Percentiles rank a stretch among this genome's conserved stretches.
Evolutionary conservation across 352 stramenopile species (phyloP).

Genomic region (Globisporangium paddicum): DNA sequence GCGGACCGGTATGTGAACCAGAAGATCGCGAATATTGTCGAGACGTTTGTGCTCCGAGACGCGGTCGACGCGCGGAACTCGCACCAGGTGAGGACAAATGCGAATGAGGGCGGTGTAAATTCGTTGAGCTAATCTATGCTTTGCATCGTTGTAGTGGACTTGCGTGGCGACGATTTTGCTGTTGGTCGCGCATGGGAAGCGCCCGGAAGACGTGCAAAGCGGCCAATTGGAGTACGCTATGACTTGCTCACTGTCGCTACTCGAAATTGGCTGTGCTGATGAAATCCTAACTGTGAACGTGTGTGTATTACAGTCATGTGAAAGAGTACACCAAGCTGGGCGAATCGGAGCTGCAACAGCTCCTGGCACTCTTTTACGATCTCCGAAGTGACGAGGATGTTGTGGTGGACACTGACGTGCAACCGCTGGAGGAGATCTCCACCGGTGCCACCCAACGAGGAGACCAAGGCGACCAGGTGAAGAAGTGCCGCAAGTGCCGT

Average conservation of each 20-base stretch:
- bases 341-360: conserved; percentile 47
- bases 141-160: conserved; percentile 40
- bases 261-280: too few relatives aligned
- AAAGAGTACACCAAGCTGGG: conserved; percentile 60
- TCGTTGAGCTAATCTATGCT: too few relatives aligned
- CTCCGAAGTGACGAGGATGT: conserved; percentile 54
- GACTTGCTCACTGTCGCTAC: too few relatives aligned
- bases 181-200: conserved; percentile 54
- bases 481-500: conserved; percentile 73
- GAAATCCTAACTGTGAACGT: background rate
- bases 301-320: conserved; percentile 23
- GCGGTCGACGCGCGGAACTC: conserved; percentile 63
- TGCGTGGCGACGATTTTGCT: conserved; percentile 65
- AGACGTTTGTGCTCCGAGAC: conserved; percentile 52
- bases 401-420: conserved; percentile 51
- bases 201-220: conserved; percentile 27
- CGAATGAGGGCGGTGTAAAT: background rate
- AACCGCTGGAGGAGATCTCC: conserved; percentile 19
- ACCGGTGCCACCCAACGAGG: conserved; percentile 13
- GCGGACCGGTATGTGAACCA: conserved; percentile 51
- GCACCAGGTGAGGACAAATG: conserved; percentile 36
- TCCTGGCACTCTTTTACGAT: conserved; percentile 65
- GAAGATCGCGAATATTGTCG: conserved; percentile 47
- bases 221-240: conserved; percentile 43
- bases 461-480: conserved; percentile 5